Evolutionary conservation across 352 stramenopile species (phyloP).

Genomic region (Phytophthora melonis): DNA sequence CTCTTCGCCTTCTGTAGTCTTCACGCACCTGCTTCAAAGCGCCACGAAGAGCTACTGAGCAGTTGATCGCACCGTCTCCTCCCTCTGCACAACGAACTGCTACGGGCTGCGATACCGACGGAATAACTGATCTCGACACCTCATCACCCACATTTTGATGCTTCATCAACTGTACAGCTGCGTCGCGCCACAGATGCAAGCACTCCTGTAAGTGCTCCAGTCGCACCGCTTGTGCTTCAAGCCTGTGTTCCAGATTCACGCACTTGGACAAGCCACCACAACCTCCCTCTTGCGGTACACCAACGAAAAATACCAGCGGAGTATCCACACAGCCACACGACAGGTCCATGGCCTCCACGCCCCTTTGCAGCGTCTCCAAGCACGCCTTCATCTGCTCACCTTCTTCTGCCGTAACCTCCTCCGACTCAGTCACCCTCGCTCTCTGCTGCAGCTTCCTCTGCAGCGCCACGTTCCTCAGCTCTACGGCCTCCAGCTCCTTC

Average conservation of each 20-base stretch:
- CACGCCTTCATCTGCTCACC: slow-evolving; percentile 18
- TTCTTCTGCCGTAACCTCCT: background rate
- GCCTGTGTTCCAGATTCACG: slow-evolving; percentile 38
- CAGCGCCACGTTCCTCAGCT: slow-evolving; percentile 32
- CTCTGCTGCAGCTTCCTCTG: slow-evolving; percentile 30
- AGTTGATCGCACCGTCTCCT: slow-evolving; percentile 1
- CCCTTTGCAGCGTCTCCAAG: slow-evolving; percentile 33
- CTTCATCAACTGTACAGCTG: slow-evolving; percentile 37
- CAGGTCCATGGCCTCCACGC: slow-evolving; percentile 28
- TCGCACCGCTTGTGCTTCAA: slow-evolving; percentile 33
- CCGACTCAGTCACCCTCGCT: slow-evolving; percentile 7
- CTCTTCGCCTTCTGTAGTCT: background rate
- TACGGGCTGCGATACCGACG: slow-evolving; percentile 5
- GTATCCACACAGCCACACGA: slow-evolving; percentile 34
- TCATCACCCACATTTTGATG: background rate
- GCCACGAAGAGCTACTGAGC: slow-evolving; percentile 20
- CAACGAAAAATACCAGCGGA: slow-evolving; percentile 26
- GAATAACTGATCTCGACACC: background rate
- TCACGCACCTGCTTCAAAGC: slow-evolving; percentile 30
- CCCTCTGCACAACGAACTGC: background rate
- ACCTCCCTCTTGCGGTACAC: background rate
- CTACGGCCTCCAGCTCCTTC: slow-evolving; percentile 32
- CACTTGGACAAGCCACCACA: slow-evolving; percentile 17
- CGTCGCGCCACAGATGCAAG: slow-evolving; percentile 32
- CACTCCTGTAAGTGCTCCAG: slow-evolving; percentile 38